Base-by-base conservation (phyloP, 495 filamentous ascomycete genomes). In the Glonium stellatum region DNA sequence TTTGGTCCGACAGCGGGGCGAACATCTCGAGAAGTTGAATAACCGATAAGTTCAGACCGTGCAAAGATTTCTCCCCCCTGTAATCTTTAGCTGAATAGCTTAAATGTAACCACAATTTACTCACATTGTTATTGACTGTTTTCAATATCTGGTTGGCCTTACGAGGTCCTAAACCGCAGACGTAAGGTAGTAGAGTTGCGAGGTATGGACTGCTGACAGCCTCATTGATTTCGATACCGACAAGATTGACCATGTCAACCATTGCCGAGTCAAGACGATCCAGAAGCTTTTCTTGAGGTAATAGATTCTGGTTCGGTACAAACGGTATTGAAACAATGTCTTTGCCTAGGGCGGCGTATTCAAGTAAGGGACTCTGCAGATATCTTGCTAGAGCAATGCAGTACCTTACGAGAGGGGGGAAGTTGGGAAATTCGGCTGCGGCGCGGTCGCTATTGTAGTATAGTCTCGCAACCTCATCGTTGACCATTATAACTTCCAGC, bases 221-320 rank as follows among this genome's bases (percentile, higher is more conserved):
- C 55, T 96, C 91, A 66, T 96, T 96, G 67, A 97, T 84, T 62
- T 97, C 87, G 21, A 98, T 91, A 60, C 93, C 93, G 56, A 89
- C 88, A 10, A 98, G 80, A 70, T 98, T 98, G 65, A 98, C 93
- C 84, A 95, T 96, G 68, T 98, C 95, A 5, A 97, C 92, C 81
- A 98, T 86, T 19, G 91, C 89, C 1, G 88, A 93, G 65, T 97
- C 93, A 21, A 98, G 80, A 57, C 90, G 82, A 70, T 88, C 89
- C 48, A 87, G 71, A 5, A 97, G 77, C 71, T 95, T 87, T 1
- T 97, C 92, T 54, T 88, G 85, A 0, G 90, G 84, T 8, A 98
- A 79, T 47, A 96, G 82, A 56, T 91, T 84, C 72, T 98, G 93
- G 58, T 89, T 89, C 22, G 89, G 82, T 62, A 96, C 90, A 70